Evolutionary conservation across 495 filamentous ascomycete species (phyloP).

Genomic region (Aspergillus egyptiacus): DNA sequence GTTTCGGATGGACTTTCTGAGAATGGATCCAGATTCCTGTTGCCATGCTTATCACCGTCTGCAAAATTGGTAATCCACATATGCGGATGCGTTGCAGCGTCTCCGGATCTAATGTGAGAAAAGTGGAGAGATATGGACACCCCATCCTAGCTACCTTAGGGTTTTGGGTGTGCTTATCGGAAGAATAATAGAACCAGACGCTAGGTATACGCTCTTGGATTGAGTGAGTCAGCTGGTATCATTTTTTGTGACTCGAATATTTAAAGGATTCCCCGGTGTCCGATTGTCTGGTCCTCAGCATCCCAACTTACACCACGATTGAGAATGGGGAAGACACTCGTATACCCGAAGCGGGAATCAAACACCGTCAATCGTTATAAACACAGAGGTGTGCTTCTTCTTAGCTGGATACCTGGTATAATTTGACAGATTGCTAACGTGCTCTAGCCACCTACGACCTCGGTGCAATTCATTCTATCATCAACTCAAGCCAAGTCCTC

Average conservation of each 20-base stretch:
- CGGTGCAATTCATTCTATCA: slow-evolving; percentile 68
- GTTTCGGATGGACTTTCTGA: slow-evolving; percentile 8
- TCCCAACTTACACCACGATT: background rate
- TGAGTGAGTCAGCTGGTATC: background rate
- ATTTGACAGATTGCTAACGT: background rate
- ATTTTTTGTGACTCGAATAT: background rate
- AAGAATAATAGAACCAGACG: no score
- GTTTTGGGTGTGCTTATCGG: no score
- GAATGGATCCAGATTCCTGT: slow-evolving; percentile 1
- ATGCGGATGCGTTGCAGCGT: no score
- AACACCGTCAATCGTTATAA: slow-evolving; percentile 71
- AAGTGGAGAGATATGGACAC: background rate
- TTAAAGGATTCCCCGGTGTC: background rate
- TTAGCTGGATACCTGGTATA: background rate
- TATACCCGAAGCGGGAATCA: slow-evolving; percentile 59
- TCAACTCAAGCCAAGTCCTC: slow-evolving; percentile 70
- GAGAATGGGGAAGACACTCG: slow-evolving; percentile 47
- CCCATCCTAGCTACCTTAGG: no score
- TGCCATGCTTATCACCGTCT: background rate
- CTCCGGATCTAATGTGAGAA: no score
- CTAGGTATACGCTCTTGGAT: background rate
- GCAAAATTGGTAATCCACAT: no score
- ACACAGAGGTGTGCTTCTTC: slow-evolving; percentile 49
- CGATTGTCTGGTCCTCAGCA: background rate
- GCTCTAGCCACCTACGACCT: slow-evolving; percentile 69